Evolutionary conservation across 2,329 filamentous ascomycete species (phyloP).

Genomic region (Diaporthe sp.): DNA sequence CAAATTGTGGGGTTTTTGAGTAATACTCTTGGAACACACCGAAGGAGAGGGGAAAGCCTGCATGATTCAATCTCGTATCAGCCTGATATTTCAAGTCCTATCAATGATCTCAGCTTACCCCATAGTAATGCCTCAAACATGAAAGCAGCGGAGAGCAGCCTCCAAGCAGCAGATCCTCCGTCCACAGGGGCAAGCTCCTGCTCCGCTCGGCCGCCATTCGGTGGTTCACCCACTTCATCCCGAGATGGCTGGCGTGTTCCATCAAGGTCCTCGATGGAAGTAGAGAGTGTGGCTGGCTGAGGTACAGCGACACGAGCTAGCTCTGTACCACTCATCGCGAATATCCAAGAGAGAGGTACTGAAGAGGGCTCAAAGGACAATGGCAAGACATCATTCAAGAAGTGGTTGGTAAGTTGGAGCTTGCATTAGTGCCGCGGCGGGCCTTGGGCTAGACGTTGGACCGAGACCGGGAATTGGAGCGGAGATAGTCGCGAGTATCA

Average conservation of each 20-base stretch:
- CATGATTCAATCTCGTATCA: background rate
- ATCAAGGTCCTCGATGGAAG: background rate
- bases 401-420: background rate
- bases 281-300: background rate
- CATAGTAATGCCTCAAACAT: conserved; percentile 41
- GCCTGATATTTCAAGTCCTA: background rate
- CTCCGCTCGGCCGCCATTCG: background rate
- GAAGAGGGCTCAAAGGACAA: background rate
- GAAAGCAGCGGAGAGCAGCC: conserved; percentile 38
- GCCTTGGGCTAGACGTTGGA: background rate
- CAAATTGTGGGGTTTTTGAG: conserved; percentile 40
- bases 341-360: background rate
- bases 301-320: background rate
- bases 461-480: too few relatives aligned
- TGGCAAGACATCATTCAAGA: background rate
- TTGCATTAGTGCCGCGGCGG: background rate
- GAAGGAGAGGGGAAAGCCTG: conserved; percentile 42
- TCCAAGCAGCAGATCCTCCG: conserved; percentile 39
- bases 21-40: conserved; percentile 45
- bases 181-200: conserved; percentile 38
- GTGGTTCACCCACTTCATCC: background rate
- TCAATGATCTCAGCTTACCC: conserved; percentile 35
- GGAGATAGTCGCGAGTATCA: background rate
- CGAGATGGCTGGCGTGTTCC: background rate
- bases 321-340: conserved; percentile 5